A percentile compares a stretch with the other conserved stretches of the same genome.
phyloP scores from a whole-genome alignment of 164 flowering plant genomes.

The grape (Vitis vinifera) region DNA sequence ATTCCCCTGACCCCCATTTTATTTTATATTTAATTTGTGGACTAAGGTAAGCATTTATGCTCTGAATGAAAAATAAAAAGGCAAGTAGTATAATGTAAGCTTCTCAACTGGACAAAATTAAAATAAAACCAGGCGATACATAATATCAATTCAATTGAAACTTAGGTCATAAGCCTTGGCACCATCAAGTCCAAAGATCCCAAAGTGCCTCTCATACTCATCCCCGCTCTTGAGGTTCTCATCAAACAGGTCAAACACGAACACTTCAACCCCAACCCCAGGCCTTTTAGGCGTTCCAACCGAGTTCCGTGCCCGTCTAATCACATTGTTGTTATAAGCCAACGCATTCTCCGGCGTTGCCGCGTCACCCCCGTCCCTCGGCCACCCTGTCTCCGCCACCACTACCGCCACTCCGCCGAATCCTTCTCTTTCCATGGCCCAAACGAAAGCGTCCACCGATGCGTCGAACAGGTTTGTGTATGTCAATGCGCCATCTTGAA shows the following conservation, averaged over 20 bases:
- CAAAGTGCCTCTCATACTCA: constrained; percentile 53
- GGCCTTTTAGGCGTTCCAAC: constrained; percentile 52
- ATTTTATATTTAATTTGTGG: too few relatives aligned
- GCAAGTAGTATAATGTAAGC: too few relatives aligned
- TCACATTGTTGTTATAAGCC: constrained; percentile 40
- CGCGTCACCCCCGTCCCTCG: constrained; percentile 34
- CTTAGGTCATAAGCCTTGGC: constrained; percentile 38
- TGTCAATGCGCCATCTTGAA: constrained; percentile 17
- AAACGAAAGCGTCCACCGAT: constrained; percentile 35
- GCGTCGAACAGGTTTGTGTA: constrained; percentile 43
- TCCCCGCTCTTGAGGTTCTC: constrained; percentile 41
- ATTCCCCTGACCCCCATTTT: too few relatives aligned
- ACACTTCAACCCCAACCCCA: constrained; percentile 36
- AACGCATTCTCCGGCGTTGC: constrained; percentile 39
- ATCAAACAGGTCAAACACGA: constrained; percentile 49
- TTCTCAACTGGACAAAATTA: too few relatives aligned
- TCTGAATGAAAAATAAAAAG: too few relatives aligned
- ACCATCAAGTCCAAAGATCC: constrained; percentile 40
- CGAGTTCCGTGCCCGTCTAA: constrained; percentile 17
- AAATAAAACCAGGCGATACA: background rate
- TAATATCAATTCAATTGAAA: constrained; percentile 18
- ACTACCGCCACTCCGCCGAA: constrained; percentile 27
- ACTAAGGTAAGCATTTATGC: too few relatives aligned
- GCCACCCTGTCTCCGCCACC: constrained; percentile 56
- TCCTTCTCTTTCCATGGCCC: constrained; percentile 47